phyloP scores from a whole-genome alignment of 768 basidiomycete genomes.

The Kondoa malvinella region DNA sequence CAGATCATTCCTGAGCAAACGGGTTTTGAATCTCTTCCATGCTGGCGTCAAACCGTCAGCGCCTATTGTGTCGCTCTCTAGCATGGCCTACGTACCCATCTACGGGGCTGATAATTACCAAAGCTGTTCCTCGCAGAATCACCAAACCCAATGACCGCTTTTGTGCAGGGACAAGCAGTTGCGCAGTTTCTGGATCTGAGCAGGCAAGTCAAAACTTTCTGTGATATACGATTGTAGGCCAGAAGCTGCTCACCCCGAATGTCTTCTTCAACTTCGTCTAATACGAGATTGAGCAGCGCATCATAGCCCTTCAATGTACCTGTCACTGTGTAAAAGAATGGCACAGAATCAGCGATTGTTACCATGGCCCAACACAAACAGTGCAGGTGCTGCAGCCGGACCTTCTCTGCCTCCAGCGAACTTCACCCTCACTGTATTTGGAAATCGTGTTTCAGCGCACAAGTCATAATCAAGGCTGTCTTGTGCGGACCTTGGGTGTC shows the following conservation, averaged over 20 bases:
- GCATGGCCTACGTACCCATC: slow-evolving; percentile 12
- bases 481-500: slow-evolving; percentile 1
- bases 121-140: slow-evolving; percentile 14
- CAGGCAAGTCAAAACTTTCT: not conserved
- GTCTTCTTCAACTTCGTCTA: slow-evolving; percentile 85
- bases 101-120: slow-evolving; percentile 17
- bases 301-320: slow-evolving; percentile 91
- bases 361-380: slow-evolving; percentile 10
- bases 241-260: slow-evolving; percentile 41
- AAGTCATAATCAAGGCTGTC: not conserved
- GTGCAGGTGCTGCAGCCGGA: no score
- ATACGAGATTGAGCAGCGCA: slow-evolving; percentile 85
- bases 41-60: not conserved
- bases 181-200: not conserved
- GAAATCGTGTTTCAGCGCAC: not conserved
- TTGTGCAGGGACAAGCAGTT: not conserved
- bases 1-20: not conserved
- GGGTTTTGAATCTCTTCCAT: slow-evolving; percentile 2
- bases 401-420: slow-evolving; percentile 98
- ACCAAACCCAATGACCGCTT: slow-evolving; percentile 12
- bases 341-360: not conserved
- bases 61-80: not conserved
- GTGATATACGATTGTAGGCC: no score
- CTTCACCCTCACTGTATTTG: slow-evolving; percentile 54
- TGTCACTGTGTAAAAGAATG: slow-evolving; percentile 44